Conservation (phyloP, 1,139 yeast species). For the Suhomyces terraborum region DNA sequence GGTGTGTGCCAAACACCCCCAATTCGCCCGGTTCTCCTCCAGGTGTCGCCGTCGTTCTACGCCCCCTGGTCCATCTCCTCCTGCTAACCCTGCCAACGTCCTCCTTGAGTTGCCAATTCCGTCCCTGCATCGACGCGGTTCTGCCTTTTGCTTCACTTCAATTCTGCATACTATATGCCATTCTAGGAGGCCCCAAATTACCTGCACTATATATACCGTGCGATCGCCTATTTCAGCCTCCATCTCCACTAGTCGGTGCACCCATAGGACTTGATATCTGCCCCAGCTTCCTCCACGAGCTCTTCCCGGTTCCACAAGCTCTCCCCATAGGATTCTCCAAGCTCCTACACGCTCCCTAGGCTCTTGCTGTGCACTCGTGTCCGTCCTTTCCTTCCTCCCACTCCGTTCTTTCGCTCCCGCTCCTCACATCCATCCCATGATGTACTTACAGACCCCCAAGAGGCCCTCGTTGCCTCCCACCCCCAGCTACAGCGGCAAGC, state of each 20-base stretch:
- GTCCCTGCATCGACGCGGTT: slow-evolving; percentile 6
- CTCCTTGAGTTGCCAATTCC: neutral
- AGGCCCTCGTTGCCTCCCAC: slow-evolving; percentile 34
- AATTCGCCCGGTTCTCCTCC: neutral
- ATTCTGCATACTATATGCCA: too few relatives aligned
- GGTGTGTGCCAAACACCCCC: too few relatives aligned
- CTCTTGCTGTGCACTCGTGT: neutral
- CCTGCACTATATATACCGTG: slow-evolving; percentile 7
- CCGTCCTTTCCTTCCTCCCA: neutral
- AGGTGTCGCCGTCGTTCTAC: neutral
- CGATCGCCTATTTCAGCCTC: slow-evolving; percentile 1
- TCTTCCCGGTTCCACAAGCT: too few relatives aligned
- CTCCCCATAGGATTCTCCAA: too few relatives aligned
- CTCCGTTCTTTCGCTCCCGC: neutral
- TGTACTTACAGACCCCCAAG: slow-evolving; percentile 31
- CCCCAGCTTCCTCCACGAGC: too few relatives aligned
- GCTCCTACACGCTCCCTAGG: too few relatives aligned
- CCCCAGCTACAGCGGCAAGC: slow-evolving; percentile 23
- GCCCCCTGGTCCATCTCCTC: neutral
- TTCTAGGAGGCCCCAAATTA: too few relatives aligned
- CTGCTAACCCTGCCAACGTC: neutral
- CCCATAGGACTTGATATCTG: too few relatives aligned
- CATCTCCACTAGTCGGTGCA: neutral
- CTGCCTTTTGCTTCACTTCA: neutral
- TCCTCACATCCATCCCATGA: slow-evolving; percentile 9